phyloP scores from a whole-genome alignment of 1,284 basidiomycete genomes.

The Flammula alnicola region DNA sequence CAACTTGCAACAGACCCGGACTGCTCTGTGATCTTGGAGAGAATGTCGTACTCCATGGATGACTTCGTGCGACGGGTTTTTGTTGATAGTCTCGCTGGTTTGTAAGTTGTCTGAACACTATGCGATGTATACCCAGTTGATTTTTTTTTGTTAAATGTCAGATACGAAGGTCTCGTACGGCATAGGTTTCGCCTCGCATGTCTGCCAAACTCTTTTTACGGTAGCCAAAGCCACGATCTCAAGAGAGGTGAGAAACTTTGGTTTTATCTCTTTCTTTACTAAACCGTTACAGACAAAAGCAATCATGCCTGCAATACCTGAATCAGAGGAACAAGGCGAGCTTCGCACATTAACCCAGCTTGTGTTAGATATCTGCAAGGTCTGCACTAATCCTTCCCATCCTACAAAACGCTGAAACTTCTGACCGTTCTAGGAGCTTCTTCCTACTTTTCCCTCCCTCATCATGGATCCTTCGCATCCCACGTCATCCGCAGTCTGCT shows the following conservation, averaged over 20 bases:
- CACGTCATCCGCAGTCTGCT: conserved; percentile 85
- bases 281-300: conserved; percentile 55
- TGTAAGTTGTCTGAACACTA: conserved; percentile 61
- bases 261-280: not conserved
- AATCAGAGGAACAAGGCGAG: conserved; percentile 60
- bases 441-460: conserved; percentile 64
- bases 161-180: conserved; percentile 69
- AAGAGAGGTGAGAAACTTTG: conserved; percentile 66
- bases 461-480: conserved; percentile 87
- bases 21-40: conserved; percentile 85
- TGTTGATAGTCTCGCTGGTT: conserved; percentile 82
- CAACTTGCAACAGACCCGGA: conserved; percentile 91
- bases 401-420: not conserved
- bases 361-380: conserved; percentile 67
- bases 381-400: conserved; percentile 34
- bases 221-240: conserved; percentile 77
- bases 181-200: conserved; percentile 93
- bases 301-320: conserved; percentile 57
- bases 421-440: conserved; percentile 59
- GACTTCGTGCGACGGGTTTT: conserved; percentile 91
- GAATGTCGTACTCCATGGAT: conserved; percentile 90
- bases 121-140: not conserved
- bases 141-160: conserved; percentile 31
- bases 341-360: conserved; percentile 77
- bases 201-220: conserved; percentile 85